A percentile compares a stretch with the other conserved stretches of the same genome.
phyloP scores from a whole-genome alignment of 2,329 filamentous ascomycete species.

The Aspergillus eucalypticola region DNA sequence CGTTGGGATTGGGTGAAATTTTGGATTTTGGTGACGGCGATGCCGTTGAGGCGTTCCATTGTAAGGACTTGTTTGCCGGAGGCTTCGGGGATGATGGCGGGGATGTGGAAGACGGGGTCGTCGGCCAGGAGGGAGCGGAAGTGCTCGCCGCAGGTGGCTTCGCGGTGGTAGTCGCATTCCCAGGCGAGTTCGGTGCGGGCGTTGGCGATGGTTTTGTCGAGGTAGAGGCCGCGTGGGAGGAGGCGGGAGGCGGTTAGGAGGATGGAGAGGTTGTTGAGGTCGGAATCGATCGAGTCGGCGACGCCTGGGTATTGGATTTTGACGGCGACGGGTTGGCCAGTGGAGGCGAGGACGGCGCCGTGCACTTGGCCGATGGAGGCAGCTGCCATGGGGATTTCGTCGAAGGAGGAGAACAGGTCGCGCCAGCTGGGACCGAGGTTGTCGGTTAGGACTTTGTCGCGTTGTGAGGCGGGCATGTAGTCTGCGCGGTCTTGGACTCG shows the following conservation, averaged over 20 bases:
- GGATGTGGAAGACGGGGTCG: conserved; percentile 77
- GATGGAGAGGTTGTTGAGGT: conserved; percentile 88
- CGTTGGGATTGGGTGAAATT: conserved; percentile 77
- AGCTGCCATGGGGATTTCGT: conserved; percentile 88
- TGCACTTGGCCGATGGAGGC: conserved; percentile 98
- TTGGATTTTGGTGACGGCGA: conserved; percentile 77
- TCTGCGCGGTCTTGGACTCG: conserved; percentile 95
- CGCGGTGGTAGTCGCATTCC: conserved; percentile 94
- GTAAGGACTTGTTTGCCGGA: conserved; percentile 86
- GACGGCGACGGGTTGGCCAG: conserved; percentile 76
- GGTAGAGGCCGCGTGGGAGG: conserved; percentile 85
- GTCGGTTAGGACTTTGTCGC: conserved; percentile 74
- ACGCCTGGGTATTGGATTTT: conserved; percentile 98
- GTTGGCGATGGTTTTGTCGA: conserved; percentile 97
- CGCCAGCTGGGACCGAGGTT: conserved; percentile 86
- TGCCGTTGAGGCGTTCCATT: conserved; percentile 86
- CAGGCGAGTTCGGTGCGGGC: conserved; percentile 87
- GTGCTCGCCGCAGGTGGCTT: conserved; percentile 75
- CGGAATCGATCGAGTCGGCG: conserved; percentile 91
- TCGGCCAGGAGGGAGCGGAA: conserved; percentile 77
- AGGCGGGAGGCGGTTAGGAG: conserved; percentile 87
- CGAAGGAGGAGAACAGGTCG: conserved; percentile 77
- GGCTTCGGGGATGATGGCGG: conserved; percentile 73
- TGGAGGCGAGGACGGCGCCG: conserved; percentile 74
- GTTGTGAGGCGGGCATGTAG: conserved; percentile 95